These are phyloP conservation scores for Lagerstroemia speciosa DNA, from an alignment of 345 rosid species.

Conservation along the genomic window DNA sequence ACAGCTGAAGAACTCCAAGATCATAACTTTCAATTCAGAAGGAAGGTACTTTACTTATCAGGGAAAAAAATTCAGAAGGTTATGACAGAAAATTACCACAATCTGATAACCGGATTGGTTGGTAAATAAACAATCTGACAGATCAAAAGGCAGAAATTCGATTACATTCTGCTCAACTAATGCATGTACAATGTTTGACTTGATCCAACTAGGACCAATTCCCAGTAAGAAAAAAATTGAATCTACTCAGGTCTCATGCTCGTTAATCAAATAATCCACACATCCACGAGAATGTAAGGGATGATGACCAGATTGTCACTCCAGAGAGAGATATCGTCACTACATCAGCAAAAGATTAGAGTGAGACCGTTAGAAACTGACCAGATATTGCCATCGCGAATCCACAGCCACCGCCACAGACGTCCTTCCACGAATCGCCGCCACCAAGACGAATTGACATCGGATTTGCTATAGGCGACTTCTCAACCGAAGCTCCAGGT, in stretches of 20 bases:
- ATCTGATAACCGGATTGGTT: too few relatives aligned
- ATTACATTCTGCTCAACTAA: not conserved
- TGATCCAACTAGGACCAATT: not conserved
- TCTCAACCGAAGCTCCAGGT: conserved; percentile 55
- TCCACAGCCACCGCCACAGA: conserved; percentile 81
- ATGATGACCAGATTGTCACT: not conserved
- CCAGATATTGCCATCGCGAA: conserved; percentile 86
- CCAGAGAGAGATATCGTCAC: not conserved
- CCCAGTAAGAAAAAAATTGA: not conserved
- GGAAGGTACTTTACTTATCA: too few relatives aligned
- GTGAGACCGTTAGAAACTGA: conserved; percentile 8
- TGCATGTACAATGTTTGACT: not conserved
- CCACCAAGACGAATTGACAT: conserved; percentile 24
- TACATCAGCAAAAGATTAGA: not conserved
- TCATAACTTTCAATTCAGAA: not conserved
- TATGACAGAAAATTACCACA: too few relatives aligned
- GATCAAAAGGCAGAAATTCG: not conserved
- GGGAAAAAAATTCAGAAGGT: not conserved
- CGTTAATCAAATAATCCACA: not conserved
- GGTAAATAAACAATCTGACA: not conserved
- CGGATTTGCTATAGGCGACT: conserved; percentile 54
- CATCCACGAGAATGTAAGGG: not conserved
- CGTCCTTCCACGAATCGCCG: conserved; percentile 58
- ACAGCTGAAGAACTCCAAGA: not conserved
- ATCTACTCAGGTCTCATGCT: not conserved